Conservation (phyloP, 179 eudicot species). For the Silene coronaria region DNA sequence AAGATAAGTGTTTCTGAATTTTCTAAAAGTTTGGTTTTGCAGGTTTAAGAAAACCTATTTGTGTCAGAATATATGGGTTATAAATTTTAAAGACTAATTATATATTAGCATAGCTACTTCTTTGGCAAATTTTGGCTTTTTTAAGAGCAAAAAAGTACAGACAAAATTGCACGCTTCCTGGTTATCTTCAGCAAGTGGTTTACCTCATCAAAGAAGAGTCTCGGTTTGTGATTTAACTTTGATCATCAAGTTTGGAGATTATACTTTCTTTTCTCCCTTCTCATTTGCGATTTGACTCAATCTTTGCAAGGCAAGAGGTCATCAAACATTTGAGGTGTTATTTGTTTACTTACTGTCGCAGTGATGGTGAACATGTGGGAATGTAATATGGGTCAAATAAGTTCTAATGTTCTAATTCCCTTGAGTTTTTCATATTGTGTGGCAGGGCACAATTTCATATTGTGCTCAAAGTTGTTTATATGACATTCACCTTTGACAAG, state of each 20-base stretch:
- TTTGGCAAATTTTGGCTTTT: background rate
- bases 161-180: too few species aligned
- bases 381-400: background rate
- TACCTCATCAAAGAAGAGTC: background rate
- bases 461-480: background rate
- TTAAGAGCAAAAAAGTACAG: background rate
- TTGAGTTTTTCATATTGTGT: background rate
- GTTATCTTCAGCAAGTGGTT: background rate
- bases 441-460: background rate
- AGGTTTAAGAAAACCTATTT: background rate
- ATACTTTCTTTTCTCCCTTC: background rate
- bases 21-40: background rate
- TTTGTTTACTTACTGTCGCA: background rate
- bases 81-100: background rate
- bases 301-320: background rate
- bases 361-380: slow-evolving; percentile 5
- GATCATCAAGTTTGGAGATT: background rate
- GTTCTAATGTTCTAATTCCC: too few species aligned
- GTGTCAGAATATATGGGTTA: background rate
- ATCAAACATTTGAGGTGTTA: background rate
- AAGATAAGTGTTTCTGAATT: background rate
- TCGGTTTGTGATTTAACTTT: background rate
- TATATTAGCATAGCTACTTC: background rate
- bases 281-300: background rate
- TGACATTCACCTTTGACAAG: background rate